Evolutionary conservation across 2,329 filamentous ascomycete species (phyloP), one percentile per base, ranked within the genome.

Genomic region (Xylaria sp.): DNA sequence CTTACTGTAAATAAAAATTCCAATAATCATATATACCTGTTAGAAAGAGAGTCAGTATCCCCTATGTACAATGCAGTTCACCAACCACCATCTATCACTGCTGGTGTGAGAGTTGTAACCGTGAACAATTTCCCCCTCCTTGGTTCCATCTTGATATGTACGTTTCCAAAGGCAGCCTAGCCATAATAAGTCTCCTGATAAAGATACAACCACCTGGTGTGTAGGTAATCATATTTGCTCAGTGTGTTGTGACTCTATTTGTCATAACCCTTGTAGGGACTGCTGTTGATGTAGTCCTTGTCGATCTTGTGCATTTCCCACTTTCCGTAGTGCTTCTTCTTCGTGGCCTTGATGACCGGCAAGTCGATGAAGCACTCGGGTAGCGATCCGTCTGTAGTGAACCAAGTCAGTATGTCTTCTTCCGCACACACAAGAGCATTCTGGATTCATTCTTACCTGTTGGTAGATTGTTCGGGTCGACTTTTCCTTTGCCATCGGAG

Each of bases 261-360:
- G 11, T 34, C 29, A 13, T 7, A 34, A 4, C 29, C 29, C 9
- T 34, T 34, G 29, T 34, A 34, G 29, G 29, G 29, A 13, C 8
- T 34, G 29, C 29, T 42, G 40, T 42, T 42, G 40, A 42, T 42
- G 18, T 42, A n/a, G 20, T 42, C 40, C 40, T 42, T 42, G 19
- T 19, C 8, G 18, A 21, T n/a, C 13, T 24, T 21, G 40, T 21
- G 21, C 18, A 42, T 13, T 6, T 42, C 19, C 18, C 21, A n/a
- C 18, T 19, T 42, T 6, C 40, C 40, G 20, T 42, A 42, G 18
- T 42, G 13, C 19, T 42, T 19, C 40, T 21, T 42, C 40, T 42
- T 42, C 6, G 19, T 24, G 5, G 19, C 40, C 40, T 42, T 42
- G 40, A 42, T 22, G 40, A 42, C 40, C 18, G 40, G 19, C 19